Conservation (phyloP, 345 rosid genomes). For the Combretum micranthum region DNA sequence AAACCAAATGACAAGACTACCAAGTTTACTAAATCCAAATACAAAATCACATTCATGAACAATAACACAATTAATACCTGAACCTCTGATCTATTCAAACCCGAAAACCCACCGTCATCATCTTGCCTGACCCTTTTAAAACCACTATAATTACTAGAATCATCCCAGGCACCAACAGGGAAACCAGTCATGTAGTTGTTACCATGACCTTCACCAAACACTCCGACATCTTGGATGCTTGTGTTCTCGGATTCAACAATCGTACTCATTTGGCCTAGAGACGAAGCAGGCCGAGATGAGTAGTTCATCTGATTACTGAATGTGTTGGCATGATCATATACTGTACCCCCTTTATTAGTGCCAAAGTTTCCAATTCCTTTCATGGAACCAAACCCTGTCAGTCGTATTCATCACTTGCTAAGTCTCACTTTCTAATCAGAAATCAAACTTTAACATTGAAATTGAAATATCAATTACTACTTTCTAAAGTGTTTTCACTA, state of each 20-base stretch:
- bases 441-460: too few species aligned
- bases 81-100: slow-evolving; percentile 39
- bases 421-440: too few species aligned
- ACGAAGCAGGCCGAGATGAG: slow-evolving; percentile 19
- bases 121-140: slow-evolving; percentile 30
- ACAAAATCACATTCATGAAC: background rate
- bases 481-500: too few species aligned
- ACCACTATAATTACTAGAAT: slow-evolving; percentile 20
- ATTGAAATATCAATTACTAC: too few species aligned
- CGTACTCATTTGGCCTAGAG: slow-evolving; percentile 39
- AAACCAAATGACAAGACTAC: background rate
- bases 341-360: slow-evolving; percentile 18
- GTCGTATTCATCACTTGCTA: background rate
- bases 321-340: slow-evolving; percentile 34
- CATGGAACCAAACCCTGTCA: slow-evolving; percentile 53
- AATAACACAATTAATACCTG: slow-evolving; percentile 26
- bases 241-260: slow-evolving; percentile 46
- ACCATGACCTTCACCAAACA: slow-evolving; percentile 22
- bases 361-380: slow-evolving; percentile 43
- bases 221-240: slow-evolving; percentile 18
- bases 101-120: slow-evolving; percentile 41
- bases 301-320: slow-evolving; percentile 2
- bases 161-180: slow-evolving; percentile 44
- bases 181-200: slow-evolving; percentile 20
- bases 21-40: slow-evolving; percentile 1